Conservation (phyloP, 805 yeast genomes). For the Candida methanosorbosa region DNA sequence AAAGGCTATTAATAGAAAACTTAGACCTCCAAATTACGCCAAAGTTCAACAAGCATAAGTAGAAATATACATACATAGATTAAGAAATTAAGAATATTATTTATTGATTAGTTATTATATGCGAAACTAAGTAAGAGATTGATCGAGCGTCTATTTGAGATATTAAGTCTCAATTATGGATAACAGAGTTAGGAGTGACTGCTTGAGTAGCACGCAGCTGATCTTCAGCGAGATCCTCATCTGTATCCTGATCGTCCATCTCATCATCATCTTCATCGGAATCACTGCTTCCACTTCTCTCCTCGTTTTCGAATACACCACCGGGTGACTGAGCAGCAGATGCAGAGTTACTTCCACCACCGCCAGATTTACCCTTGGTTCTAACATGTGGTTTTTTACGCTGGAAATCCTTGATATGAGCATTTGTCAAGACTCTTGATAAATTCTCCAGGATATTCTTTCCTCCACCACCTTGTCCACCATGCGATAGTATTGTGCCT, state of each 20-base stretch:
- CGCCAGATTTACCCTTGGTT: constrained; percentile 19
- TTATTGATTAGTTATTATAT: too few relatives aligned
- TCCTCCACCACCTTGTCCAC: too few relatives aligned
- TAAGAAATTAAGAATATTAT: too few relatives aligned
- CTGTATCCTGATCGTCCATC: constrained; percentile 16
- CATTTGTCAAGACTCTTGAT: constrained; percentile 54
- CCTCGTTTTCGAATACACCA: too few relatives aligned
- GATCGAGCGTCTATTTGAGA: neutral
- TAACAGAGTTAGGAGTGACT: neutral
- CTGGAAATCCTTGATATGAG: constrained; percentile 83
- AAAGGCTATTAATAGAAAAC: constrained; percentile 60
- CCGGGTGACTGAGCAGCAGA: too few relatives aligned
- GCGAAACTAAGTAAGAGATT: neutral
- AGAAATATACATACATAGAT: neutral
- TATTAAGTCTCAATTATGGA: too few relatives aligned
- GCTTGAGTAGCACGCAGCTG: constrained; percentile 7
- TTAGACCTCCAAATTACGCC: constrained; percentile 94
- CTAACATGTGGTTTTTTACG: constrained; percentile 30
- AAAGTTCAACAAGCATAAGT: constrained; percentile 75
- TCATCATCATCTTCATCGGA: constrained; percentile 24
- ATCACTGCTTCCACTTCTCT: neutral
- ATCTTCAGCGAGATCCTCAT: constrained; percentile 18
- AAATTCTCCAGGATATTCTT: constrained; percentile 28
- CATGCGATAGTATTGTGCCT: too few relatives aligned
- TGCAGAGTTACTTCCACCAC: too few relatives aligned